A percentile compares a stretch with the other conserved stretches of the same genome.
These are phyloP conservation scores for Termitomyces sp. DNA, from an alignment of 768 basidiomycete genomes.

Conservation along the genomic window DNA sequence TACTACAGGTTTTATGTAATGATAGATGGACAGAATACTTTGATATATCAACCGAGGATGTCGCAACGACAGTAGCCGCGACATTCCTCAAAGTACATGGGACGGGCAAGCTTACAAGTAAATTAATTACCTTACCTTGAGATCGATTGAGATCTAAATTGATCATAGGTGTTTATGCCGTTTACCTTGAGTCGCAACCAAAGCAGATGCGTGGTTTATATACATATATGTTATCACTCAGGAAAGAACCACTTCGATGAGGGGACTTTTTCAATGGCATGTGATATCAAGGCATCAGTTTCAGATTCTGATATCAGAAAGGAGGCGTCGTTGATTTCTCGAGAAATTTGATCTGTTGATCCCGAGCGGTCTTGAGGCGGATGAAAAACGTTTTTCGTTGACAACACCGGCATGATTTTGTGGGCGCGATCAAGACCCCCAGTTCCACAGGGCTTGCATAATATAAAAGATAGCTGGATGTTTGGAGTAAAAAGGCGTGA, in stretches of 20 bases:
- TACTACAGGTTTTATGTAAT: conserved; percentile 1
- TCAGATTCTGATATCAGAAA: conserved; percentile 1
- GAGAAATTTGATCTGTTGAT: neutral
- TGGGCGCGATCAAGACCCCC: neutral
- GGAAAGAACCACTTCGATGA: no score
- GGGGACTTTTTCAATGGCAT: neutral
- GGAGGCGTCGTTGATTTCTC: neutral
- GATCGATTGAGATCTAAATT: neutral
- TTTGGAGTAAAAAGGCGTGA: neutral
- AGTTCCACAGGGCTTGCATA: neutral
- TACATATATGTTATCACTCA: no score
- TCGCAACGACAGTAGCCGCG: no score
- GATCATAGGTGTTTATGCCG: no score
- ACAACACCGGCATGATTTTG: neutral
- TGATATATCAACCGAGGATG: neutral
- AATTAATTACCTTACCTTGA: neutral
- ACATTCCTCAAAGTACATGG: neutral
- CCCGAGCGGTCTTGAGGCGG: neutral
- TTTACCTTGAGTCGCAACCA: neutral
- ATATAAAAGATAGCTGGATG: neutral
- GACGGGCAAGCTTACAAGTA: neutral
- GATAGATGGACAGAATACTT: neutral
- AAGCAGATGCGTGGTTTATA: no score
- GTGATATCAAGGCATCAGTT: neutral
- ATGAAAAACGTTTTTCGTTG: conserved; percentile 3